Base-by-base conservation (phyloP, 2,329 filamentous ascomycete genomes). In the Beauveria australis region DNA sequence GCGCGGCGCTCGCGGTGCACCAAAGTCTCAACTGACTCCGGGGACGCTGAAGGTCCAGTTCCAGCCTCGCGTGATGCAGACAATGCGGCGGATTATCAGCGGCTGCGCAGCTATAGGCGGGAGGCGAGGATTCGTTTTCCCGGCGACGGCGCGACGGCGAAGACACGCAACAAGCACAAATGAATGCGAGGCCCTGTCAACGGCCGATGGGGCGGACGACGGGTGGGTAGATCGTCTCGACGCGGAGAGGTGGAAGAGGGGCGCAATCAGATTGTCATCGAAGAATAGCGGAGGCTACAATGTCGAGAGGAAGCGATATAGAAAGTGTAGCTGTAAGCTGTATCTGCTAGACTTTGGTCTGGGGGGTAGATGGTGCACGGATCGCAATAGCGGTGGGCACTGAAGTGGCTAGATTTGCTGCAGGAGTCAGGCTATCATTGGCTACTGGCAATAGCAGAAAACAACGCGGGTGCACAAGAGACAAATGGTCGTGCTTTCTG, bases 11-110 rank as follows among this genome's bases (percentile, higher is more conserved):
- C 61, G 63, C 66, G 62, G 66, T 66, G 63, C 64, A 66, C 64
- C 66, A 67, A 51, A 63, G 66, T 66, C 65, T 71, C 70, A 67
- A 69, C 68, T 67, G 66, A 65, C 66, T 71, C 71, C 70, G 65
- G 64, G 70, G 72, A 73, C 71, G 63, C 72, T 62, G 67, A 73
- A 64, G 72, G 71, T 70, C 71, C 72, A 64, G 66, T 67, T 64
- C 66, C 63, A 68, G 67, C 55, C 63, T 73, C 67, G 65, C 70
- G 68, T 67, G 68, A 64, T 63, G 62, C 69, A 69, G 73, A 75
- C 73, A 75, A 72, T 69, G 68, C 71, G 73, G 69, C 73, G 73
- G 70, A 67, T 73, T 67, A 60, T 52, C 18, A 33, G 19, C 22
- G 53, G 18, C 30, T 30, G 58, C 51, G 51, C 51, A 14, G 24